A percentile compares a stretch with the other conserved stretches of the same genome.
Conservation (phyloP, 192 early-diverging fungal genomes). For the Coemansia sp. region DNA sequence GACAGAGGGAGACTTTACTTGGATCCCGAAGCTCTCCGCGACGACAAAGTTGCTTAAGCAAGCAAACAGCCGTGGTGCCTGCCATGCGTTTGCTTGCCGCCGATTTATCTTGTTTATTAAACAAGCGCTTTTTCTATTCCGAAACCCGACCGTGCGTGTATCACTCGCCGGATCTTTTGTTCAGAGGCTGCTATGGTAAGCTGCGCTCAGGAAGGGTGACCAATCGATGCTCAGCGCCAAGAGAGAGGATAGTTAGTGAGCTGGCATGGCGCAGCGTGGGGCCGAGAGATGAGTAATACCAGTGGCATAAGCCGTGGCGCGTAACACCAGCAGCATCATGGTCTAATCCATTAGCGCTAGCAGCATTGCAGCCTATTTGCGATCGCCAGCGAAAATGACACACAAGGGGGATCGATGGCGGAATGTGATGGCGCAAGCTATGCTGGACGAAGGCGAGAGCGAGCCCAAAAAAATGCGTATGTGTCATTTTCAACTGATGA, state of each 20-base stretch:
- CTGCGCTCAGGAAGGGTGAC: not conserved
- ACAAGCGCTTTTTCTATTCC: not conserved
- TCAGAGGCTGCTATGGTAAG: not conserved
- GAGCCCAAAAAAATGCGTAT: not conserved
- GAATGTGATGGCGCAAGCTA: slow-evolving; percentile 4
- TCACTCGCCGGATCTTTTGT: not conserved
- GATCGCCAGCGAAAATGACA: slow-evolving; percentile 3
- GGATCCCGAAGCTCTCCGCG: not conserved
- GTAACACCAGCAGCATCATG: not conserved
- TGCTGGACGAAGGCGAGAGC: not conserved
- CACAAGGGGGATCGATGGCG: slow-evolving; percentile 2
- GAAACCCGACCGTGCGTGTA: slow-evolving; percentile 4
- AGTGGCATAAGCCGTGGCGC: not conserved
- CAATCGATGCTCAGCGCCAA: not conserved
- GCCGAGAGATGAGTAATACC: slow-evolving; percentile 2
- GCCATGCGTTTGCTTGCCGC: slow-evolving; percentile 6
- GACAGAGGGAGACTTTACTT: not conserved
- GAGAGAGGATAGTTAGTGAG: not conserved
- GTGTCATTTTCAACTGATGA: not conserved
- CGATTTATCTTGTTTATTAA: not conserved
- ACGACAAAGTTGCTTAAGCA: not conserved
- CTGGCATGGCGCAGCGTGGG: slow-evolving; percentile 3
- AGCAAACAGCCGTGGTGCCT: slow-evolving; percentile 1
- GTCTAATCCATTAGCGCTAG: slow-evolving; percentile 1
- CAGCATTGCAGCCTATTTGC: not conserved